Evolutionary conservation across 2,329 filamentous ascomycete genomes (phyloP), one percentile per base, ranked within the genome.

Genomic region (Fusarium pilosicola): DNA sequence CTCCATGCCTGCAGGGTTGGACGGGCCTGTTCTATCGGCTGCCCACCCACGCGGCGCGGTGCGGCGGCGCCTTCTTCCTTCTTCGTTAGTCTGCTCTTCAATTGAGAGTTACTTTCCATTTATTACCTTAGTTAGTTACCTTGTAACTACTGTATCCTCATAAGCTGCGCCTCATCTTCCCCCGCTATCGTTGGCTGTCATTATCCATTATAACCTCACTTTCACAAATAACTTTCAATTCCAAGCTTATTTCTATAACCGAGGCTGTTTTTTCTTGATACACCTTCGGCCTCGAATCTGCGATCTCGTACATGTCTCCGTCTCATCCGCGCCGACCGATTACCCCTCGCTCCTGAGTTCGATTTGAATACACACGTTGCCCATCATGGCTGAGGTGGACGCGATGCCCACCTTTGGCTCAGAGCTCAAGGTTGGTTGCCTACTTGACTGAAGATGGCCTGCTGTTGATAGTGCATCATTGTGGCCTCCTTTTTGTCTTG

Each of bases 341-440:
- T 65, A 72, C 56, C 62, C 74, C 68, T 62, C 68, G 59, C 62
- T 68, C 72, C 63, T 65, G 62, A 72, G 70, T 61, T 62, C 69
- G 65, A 68, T 59, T 59, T 62, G 57, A 66, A 74, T 64, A 32
- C 26, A 73, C 54, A 71, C 70, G 26, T 73, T 62, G 67, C 74
- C 74, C 75, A 71, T 73, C 80, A 97, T 97, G 94, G 91, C 93
- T 81, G 93, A 95, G 84, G 89, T 94, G 83, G 94, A 97, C 78
- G 90, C 89, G 81, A 88, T 91, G 85, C 94, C 94, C 80, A 93
- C 94, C 78, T 97, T 99, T 84, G 96, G 96, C 85, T 90, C 93
- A 67, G 95, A 98, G 87, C 88, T 98, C 82, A 98, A 97, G 93
- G 95, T 95, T 85, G 71, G 84, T 81, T 58, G 17, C 52, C 62